A percentile compares a stretch with the other conserved stretches of the same genome.
Conservation (phyloP, 257 asterid genomes). For the Paraleonurus japonicus region DNA sequence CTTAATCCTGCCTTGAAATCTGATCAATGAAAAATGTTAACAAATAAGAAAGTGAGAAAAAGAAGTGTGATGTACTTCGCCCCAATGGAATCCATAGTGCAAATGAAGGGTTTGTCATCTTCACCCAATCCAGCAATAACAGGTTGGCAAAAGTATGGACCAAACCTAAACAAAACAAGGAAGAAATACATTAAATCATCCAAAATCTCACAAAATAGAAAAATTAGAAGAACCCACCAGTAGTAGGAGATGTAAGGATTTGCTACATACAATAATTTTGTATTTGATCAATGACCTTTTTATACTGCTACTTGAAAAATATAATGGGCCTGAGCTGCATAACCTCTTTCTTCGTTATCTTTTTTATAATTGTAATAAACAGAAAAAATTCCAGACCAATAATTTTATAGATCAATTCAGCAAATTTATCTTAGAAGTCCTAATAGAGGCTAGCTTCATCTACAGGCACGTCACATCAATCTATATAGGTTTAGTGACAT, state of each 20-base stretch:
- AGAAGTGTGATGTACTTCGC: conserved; percentile 64
- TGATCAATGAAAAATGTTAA: not conserved
- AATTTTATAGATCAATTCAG: not conserved
- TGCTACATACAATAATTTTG: not conserved
- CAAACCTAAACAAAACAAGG: conserved; percentile 54
- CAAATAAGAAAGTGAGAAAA: conserved; percentile 6
- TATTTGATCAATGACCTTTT: not conserved
- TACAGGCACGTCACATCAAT: not conserved
- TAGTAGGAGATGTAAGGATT: not conserved
- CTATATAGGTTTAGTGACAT: not conserved
- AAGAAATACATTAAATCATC: not conserved
- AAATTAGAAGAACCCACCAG: not conserved
- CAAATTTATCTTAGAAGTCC: not conserved
- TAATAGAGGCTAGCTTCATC: not conserved
- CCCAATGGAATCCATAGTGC: conserved; percentile 97
- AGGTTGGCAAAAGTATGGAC: conserved; percentile 95
- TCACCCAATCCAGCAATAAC: conserved; percentile 96
- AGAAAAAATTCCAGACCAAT: not conserved
- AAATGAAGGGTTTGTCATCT: conserved; percentile 88
- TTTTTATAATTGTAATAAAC: not conserved
- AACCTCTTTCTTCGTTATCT: not conserved
- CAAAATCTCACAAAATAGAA: not conserved
- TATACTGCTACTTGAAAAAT: not conserved
- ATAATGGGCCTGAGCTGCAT: not conserved
- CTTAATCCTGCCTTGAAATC: not conserved